These are phyloP conservation scores for Trichoderma citrinoviride DNA, from an alignment of 2,329 filamentous ascomycete species.

Conservation along the genomic window DNA sequence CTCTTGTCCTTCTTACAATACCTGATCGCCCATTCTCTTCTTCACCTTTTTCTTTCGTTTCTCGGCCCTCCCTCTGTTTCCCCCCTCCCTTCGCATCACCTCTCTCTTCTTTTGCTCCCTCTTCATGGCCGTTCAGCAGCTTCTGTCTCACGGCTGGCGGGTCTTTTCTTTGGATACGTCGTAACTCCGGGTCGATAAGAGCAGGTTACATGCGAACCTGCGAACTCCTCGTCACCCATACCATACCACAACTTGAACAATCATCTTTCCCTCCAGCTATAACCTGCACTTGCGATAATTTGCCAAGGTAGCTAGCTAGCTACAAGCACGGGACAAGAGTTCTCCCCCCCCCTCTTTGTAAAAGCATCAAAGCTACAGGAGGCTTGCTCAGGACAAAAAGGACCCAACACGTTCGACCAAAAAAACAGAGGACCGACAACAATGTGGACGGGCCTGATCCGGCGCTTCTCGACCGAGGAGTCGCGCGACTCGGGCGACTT, in stretches of 20 bases:
- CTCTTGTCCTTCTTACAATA: no score
- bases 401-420: neutral
- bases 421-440: neutral
- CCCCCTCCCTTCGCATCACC: neutral
- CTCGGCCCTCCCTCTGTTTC: no score
- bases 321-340: no score
- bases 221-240: no score
- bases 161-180: constrained; percentile 19
- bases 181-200: neutral
- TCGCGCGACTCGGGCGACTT: constrained; percentile 32
- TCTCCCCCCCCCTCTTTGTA: no score
- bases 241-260: no score
- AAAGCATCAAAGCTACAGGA: neutral
- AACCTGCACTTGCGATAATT: no score
- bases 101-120: neutral
- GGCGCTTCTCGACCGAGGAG: constrained; percentile 60
- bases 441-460: constrained; percentile 62
- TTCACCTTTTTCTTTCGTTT: neutral
- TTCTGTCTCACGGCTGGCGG: constrained; percentile 10
- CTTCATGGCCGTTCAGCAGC: constrained; percentile 8
- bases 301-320: no score
- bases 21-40: neutral
- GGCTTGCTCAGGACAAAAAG: neutral
- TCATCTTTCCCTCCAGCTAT: no score
- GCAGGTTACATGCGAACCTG: no score